Evolutionary conservation across 306 rosid species (phyloP).

Genomic region (Psophocarpus tetragonolobus): DNA sequence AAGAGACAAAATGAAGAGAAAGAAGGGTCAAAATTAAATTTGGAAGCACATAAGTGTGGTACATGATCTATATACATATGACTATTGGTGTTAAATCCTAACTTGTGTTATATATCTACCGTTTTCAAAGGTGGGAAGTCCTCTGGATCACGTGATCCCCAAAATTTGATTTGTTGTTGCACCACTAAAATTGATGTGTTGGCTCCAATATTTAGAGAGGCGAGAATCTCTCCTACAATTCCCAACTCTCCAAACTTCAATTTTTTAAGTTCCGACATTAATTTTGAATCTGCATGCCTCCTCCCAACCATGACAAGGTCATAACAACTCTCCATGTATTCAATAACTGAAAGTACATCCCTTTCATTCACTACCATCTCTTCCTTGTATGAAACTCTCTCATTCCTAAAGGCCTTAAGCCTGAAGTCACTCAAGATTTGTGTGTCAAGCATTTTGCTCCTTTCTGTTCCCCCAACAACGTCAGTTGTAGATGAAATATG

Average conservation of each 20-base stretch:
- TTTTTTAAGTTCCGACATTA: conserved; percentile 50
- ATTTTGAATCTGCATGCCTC: conserved; percentile 52
- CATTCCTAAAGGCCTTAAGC: conserved; percentile 53
- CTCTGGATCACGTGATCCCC: conserved; percentile 71
- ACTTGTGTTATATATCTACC: conserved; percentile 28
- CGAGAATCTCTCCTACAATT: conserved; percentile 58
- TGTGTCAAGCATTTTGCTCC: conserved; percentile 59
- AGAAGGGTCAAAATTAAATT: background rate
- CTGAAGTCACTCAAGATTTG: conserved; percentile 54
- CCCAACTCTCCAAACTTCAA: conserved; percentile 60
- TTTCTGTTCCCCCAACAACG: conserved; percentile 51
- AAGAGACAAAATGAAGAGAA: background rate
- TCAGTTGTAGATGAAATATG: conserved; percentile 46
- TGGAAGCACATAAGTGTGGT: background rate
- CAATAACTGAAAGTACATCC: conserved; percentile 43
- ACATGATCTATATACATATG: conserved; percentile 20
- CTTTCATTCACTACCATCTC: conserved; percentile 29
- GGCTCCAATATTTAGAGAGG: conserved; percentile 39
- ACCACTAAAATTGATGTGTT: conserved; percentile 60
- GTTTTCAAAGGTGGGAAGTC: conserved; percentile 49
- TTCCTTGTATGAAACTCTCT: conserved; percentile 51
- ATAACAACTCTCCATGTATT: conserved; percentile 40
- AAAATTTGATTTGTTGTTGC: conserved; percentile 63
- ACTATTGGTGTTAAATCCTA: conserved; percentile 20
- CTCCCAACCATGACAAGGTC: conserved; percentile 70